Evolutionary conservation across 768 basidiomycete species (phyloP).

Genomic region (Phaeolepiota aurea): DNA sequence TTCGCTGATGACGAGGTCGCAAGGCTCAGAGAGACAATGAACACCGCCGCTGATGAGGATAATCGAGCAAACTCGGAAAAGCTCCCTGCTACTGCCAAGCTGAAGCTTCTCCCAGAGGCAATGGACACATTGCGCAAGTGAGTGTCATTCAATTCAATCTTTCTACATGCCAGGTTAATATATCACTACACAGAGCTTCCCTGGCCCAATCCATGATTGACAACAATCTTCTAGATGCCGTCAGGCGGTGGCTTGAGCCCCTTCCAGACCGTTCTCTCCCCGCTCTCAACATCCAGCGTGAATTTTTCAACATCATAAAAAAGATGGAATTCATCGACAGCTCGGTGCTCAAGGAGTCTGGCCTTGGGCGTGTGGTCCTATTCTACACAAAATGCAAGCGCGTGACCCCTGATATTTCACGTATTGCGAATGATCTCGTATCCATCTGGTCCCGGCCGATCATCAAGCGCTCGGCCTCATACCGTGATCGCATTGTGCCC

Average conservation of each 20-base stretch:
- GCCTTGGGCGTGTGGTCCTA: slow-evolving; percentile 79
- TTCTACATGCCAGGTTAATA: slow-evolving; percentile 5
- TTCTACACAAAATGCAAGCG: slow-evolving; percentile 97
- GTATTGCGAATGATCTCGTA: slow-evolving; percentile 78
- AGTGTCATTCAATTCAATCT: slow-evolving; percentile 8
- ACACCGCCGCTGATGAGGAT: slow-evolving; percentile 79
- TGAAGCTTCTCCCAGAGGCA: slow-evolving; percentile 79
- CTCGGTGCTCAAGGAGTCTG: slow-evolving; percentile 82
- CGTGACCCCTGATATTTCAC: slow-evolving; percentile 72
- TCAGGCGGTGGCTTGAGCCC: slow-evolving; percentile 89
- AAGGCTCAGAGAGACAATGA: slow-evolving; percentile 83
- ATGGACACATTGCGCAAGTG: slow-evolving; percentile 92
- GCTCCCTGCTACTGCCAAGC: slow-evolving; percentile 76
- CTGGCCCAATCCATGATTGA: slow-evolving; percentile 91
- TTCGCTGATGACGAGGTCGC: slow-evolving; percentile 90
- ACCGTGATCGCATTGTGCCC: slow-evolving; percentile 66
- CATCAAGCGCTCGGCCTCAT: slow-evolving; percentile 81
- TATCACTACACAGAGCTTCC: slow-evolving; percentile 47
- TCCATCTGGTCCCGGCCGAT: slow-evolving; percentile 86
- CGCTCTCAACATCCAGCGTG: slow-evolving; percentile 90
- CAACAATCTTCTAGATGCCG: slow-evolving; percentile 88
- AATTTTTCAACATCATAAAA: slow-evolving; percentile 74
- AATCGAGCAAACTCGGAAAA: slow-evolving; percentile 72
- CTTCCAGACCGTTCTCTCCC: slow-evolving; percentile 89
- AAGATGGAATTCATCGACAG: slow-evolving; percentile 94